Base-by-base conservation (phyloP, 2,329 filamentous ascomycete genomes). In the Periconia sp. region DNA sequence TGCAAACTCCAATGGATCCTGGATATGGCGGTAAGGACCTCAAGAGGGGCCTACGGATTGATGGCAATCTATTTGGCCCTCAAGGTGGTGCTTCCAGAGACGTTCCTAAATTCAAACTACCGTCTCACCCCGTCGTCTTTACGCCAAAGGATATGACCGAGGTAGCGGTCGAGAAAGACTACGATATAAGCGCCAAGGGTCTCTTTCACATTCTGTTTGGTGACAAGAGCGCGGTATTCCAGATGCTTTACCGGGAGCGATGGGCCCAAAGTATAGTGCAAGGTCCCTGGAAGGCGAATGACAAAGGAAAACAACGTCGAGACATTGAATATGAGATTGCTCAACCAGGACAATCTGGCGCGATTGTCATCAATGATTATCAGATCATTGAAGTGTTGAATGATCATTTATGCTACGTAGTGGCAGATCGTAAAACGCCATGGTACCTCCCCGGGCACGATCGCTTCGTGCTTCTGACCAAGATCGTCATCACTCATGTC, bases 131-230 rank as follows among this genome's bases (percentile, higher is more conserved):
- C 2, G 89, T 97, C 2, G 78, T 89, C 11, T 97, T 93, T 70
- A 88, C 91, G 53, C 94, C 94, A 1, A 84, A 89, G 56, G 90
- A 88, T 49, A 92, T 96, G 84, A 85, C 87, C 49, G 81, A 84
- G 59, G 82, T 88, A 60, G 87, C 88, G 8, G 85, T 90, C 1
- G 90, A 96, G 71, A 85, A 90, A 56, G 84, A 91, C 60, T 96
- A 96, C 71, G 89, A 95, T 61, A 87, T 97, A 56, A 95, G 91
- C 58, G 89, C 94, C 45, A 97, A 99, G 73, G 91, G 91, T 0
- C 86, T 96, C 53, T 99, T 97, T 73, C 93, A 97, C 68, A 90
- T 97, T 15, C 82, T 99, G 48, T 99, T 97, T 73, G 94, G 94
- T 37, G 94, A 99, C 74, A 96, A 93, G 76, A 96, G 91, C 70